Evolutionary conservation across 768 basidiomycete species (phyloP).

Genomic region (Suillus subalutaceus): DNA sequence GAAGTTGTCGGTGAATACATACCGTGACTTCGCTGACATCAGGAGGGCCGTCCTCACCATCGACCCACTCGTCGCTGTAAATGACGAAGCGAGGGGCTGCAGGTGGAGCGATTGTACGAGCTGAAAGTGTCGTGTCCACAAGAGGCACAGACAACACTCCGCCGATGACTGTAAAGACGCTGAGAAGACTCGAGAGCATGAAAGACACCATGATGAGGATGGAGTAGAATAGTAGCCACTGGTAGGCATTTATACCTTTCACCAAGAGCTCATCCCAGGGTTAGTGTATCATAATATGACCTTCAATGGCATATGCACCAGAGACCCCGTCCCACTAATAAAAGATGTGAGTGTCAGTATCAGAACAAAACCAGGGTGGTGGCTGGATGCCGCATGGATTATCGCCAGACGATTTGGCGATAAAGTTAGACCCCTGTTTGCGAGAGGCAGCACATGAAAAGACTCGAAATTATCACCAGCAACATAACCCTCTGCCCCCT

Average conservation of each 20-base stretch:
- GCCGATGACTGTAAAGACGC: slow-evolving; percentile 2
- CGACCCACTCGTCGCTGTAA: slow-evolving; percentile 41
- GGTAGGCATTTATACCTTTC: slow-evolving; percentile 10
- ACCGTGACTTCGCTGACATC: slow-evolving; percentile 35
- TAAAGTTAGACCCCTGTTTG: neutral
- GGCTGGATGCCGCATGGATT: neutral
- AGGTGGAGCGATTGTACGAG: slow-evolving; percentile 14
- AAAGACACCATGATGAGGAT: slow-evolving; percentile 10
- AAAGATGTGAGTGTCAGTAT: neutral
- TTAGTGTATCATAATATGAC: neutral
- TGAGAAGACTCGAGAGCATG: slow-evolving; percentile 6
- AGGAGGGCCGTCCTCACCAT: slow-evolving; percentile 43
- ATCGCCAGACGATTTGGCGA: neutral
- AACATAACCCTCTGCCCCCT: no score
- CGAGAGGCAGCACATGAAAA: neutral
- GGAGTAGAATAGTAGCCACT: neutral
- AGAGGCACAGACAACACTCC: slow-evolving; percentile 5
- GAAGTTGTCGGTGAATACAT: slow-evolving; percentile 6
- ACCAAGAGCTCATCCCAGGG: neutral
- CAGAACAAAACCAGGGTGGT: neutral
- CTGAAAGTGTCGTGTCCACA: neutral
- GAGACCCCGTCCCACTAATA: neutral
- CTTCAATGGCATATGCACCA: slow-evolving; percentile 3
- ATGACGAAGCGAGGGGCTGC: slow-evolving; percentile 43
- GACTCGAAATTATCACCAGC: neutral